These are phyloP conservation scores for Sambucus nigra DNA, from an alignment of 129 eudicot species.

Conservation along the genomic window DNA sequence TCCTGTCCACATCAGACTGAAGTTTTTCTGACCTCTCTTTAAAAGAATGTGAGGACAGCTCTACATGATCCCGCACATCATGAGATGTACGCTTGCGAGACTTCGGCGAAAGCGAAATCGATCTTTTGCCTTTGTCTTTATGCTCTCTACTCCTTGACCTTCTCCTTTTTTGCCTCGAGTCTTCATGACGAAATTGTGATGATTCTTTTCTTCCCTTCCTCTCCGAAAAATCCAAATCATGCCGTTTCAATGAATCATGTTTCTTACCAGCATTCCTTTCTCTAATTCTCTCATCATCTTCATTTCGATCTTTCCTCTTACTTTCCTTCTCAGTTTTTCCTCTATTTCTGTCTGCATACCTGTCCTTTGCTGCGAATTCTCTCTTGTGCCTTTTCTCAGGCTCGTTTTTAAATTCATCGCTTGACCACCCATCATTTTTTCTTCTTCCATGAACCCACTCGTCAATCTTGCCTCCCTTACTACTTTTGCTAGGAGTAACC, in stretches of 20 bases:
- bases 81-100: slow-evolving; percentile 37
- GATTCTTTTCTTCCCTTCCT: slow-evolving; percentile 33
- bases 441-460: slow-evolving; percentile 31
- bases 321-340: slow-evolving; percentile 45
- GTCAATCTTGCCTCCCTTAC: slow-evolving; percentile 28
- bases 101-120: slow-evolving; percentile 51
- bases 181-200: slow-evolving; percentile 34
- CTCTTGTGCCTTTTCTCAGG: slow-evolving; percentile 33
- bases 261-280: slow-evolving; percentile 33
- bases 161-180: slow-evolving; percentile 49
- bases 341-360: slow-evolving; percentile 27
- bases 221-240: slow-evolving; percentile 27
- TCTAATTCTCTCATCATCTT: slow-evolving; percentile 41
- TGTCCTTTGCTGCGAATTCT: slow-evolving; percentile 26
- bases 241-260: slow-evolving; percentile 32
- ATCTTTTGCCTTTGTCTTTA: slow-evolving; percentile 44
- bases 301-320: slow-evolving; percentile 38
- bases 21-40: slow-evolving; percentile 50
- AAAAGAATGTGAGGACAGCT: slow-evolving; percentile 39
- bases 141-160: slow-evolving; percentile 69
- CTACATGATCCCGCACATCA: slow-evolving; percentile 41
- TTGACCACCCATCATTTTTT: slow-evolving; percentile 26
- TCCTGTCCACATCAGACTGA: slow-evolving; percentile 43
- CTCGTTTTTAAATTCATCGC: slow-evolving; percentile 30
- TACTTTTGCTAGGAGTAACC: slow-evolving; percentile 8